These are phyloP conservation scores for Tuber umbilicatum DNA, from an alignment of 495 filamentous ascomycete species.

Conservation along the genomic window DNA sequence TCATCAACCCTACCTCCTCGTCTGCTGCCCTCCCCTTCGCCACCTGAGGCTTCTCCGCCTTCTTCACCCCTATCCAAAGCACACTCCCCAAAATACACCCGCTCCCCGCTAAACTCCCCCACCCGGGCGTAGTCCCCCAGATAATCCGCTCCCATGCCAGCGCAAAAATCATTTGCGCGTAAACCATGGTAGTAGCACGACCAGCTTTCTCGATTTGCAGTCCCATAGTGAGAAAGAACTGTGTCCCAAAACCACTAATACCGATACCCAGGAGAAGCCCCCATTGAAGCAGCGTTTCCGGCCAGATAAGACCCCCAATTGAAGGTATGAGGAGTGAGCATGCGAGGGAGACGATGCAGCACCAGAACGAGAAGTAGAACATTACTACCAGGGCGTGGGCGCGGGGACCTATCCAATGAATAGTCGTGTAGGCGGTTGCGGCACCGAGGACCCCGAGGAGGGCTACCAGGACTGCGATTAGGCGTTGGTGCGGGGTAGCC, in stretches of 20 bases:
- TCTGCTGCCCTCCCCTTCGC: not conserved
- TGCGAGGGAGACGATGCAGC: constrained; percentile 54
- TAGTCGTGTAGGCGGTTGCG: constrained; percentile 67
- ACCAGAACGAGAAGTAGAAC: constrained; percentile 73
- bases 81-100: constrained; percentile 74
- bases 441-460: constrained; percentile 76
- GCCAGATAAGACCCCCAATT: constrained; percentile 57
- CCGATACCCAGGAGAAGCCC: constrained; percentile 61
- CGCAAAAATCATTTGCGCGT: constrained; percentile 89
- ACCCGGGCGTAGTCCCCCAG: constrained; percentile 63
- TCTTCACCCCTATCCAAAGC: constrained; percentile 64
- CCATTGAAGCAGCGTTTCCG: constrained; percentile 61
- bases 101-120: constrained; percentile 64
- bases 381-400: constrained; percentile 80
- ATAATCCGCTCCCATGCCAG: constrained; percentile 71
- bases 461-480: constrained; percentile 64
- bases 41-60: constrained; percentile 37
- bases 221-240: constrained; percentile 79
- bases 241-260: constrained; percentile 72
- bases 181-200: constrained; percentile 81
- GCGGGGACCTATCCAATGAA: constrained; percentile 76
- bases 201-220: constrained; percentile 61
- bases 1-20: constrained; percentile 15
- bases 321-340: constrained; percentile 47
- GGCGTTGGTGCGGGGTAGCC: constrained; percentile 59